phyloP scores from a whole-genome alignment of 1,284 basidiomycete species.

The Abortiporus biennis region DNA sequence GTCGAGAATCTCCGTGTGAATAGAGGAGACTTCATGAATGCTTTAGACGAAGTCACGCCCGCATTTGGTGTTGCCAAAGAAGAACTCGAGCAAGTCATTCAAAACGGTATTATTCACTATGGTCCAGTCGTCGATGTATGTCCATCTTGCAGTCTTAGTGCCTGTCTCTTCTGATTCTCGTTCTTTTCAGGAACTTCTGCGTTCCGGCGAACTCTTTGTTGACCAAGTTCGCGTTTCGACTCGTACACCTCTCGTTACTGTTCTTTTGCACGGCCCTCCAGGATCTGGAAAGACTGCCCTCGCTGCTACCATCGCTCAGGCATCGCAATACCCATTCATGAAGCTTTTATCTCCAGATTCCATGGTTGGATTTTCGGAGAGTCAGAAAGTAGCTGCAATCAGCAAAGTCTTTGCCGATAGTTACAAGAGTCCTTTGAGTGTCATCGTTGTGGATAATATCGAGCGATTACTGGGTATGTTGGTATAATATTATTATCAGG shows the following conservation, averaged over 20 bases:
- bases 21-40: slow-evolving; percentile 83
- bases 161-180: slow-evolving; percentile 10
- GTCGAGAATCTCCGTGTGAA: slow-evolving; percentile 92
- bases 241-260: slow-evolving; percentile 88
- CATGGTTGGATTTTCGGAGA: slow-evolving; percentile 94
- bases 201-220: slow-evolving; percentile 89
- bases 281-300: slow-evolving; percentile 95
- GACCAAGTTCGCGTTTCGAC: slow-evolving; percentile 92
- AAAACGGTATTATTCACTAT: slow-evolving; percentile 97
- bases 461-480: slow-evolving; percentile 81
- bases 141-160: slow-evolving; percentile 14
- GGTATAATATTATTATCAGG: background rate
- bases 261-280: slow-evolving; percentile 86
- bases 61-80: slow-evolving; percentile 98
- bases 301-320: slow-evolving; percentile 91
- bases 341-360: slow-evolving; percentile 95
- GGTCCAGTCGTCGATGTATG: slow-evolving; percentile 69
- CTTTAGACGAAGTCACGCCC: slow-evolving; percentile 93
- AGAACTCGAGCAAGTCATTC: slow-evolving; percentile 89
- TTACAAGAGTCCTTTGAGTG: slow-evolving; percentile 95
- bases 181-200: slow-evolving; percentile 69
- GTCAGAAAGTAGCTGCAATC: slow-evolving; percentile 88
- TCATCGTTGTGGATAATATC: slow-evolving; percentile 94
- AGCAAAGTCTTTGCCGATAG: slow-evolving; percentile 95
- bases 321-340: slow-evolving; percentile 95